Conservation (phyloP, 2,329 filamentous ascomycete genomes). For the Fusarium praegraminearum region DNA sequence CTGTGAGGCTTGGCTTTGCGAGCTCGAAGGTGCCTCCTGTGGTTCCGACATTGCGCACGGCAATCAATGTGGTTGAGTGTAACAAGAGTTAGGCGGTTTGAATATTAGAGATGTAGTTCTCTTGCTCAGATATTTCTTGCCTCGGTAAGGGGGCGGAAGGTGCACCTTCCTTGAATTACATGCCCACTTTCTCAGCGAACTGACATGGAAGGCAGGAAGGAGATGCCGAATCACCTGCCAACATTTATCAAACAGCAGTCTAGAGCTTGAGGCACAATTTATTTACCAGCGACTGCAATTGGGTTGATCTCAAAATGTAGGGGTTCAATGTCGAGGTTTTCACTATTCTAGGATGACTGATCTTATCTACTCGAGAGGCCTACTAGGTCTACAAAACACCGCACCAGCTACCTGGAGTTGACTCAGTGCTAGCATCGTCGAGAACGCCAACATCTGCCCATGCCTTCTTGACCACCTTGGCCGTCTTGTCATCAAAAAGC, state of each 20-base stretch:
- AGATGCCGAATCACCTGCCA: neutral
- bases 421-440: constrained; percentile 35
- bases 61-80: neutral
- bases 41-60: constrained; percentile 4
- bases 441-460: constrained; percentile 63
- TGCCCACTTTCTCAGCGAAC: neutral
- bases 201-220: neutral
- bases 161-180: neutral
- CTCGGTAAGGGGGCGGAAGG: neutral
- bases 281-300: neutral
- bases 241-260: neutral
- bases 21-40: neutral
- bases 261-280: neutral
- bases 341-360: neutral
- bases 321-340: neutral
- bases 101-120: neutral
- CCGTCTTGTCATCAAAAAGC: constrained; percentile 53
- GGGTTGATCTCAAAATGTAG: neutral
- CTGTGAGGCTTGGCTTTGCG: neutral
- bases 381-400: constrained; percentile 19
- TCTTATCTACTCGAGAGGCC: neutral
- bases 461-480: constrained; percentile 59
- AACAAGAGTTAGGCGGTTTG: neutral
- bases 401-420: constrained; percentile 22
- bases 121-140: neutral